Evolutionary conservation across 2,329 filamentous ascomycete genomes (phyloP).

Genomic region (Aquanectria penicillioides): DNA sequence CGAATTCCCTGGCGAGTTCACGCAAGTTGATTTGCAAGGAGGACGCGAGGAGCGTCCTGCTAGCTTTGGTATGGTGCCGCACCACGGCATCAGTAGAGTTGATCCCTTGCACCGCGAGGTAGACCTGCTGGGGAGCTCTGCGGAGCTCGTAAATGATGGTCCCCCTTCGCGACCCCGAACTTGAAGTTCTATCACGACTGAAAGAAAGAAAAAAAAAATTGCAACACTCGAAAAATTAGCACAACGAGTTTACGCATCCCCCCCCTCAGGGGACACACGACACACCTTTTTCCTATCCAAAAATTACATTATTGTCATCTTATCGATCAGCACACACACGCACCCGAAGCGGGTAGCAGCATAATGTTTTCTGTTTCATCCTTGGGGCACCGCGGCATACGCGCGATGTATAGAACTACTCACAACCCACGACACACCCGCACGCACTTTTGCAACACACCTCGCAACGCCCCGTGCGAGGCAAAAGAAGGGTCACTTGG

Average conservation of each 20-base stretch:
- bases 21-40: slow-evolving; percentile 51
- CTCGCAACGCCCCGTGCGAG: slow-evolving; percentile 18
- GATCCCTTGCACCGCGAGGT: slow-evolving; percentile 57
- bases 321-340: slow-evolving; percentile 2
- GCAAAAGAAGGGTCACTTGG: slow-evolving; percentile 12
- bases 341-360: slow-evolving; percentile 12
- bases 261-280: no score
- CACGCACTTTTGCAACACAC: slow-evolving; percentile 15
- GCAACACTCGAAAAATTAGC: no score
- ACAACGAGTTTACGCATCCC: slow-evolving; percentile 1
- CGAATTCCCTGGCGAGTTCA: slow-evolving; percentile 57
- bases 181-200: slow-evolving; percentile 19
- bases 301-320: not conserved
- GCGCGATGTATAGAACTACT: slow-evolving; percentile 40
- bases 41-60: slow-evolving; percentile 59
- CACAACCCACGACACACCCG: slow-evolving; percentile 16
- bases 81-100: slow-evolving; percentile 65
- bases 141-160: slow-evolving; percentile 67
- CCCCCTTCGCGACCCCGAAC: slow-evolving; percentile 36
- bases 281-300: slow-evolving; percentile 9
- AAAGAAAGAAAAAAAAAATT: no score
- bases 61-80: slow-evolving; percentile 66
- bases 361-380: slow-evolving; percentile 32
- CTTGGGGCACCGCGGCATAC: slow-evolving; percentile 26
- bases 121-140: slow-evolving; percentile 63